Evolutionary conservation across 176 grass and related monocot species (phyloP), one percentile per base, ranked within the genome.

Genomic region (Triticum dicoccoides): DNA sequence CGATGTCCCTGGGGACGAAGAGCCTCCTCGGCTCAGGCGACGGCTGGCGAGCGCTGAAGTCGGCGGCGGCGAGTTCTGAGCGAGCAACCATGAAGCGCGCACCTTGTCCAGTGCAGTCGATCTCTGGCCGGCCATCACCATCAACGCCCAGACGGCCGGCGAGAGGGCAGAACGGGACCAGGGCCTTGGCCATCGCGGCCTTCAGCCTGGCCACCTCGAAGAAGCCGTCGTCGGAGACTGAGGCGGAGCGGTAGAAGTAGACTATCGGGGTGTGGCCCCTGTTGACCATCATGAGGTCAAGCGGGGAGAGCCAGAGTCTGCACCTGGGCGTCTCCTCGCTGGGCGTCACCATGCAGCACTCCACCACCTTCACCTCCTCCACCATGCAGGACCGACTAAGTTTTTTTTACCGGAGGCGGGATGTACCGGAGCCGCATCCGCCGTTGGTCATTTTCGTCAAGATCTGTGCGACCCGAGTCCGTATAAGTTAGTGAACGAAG

Each of bases 91-190:
- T 35, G 33, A 91, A 88, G 39, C 42, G 65, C 15, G 76, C 82
- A 8, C 54, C 54, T 8, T 21, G 54, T 2, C 54, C 18, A 3
- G 54, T 8, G 54, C 54, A 58, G 54, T 58, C 18, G 18, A 58
- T 58, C 54, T 58, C 54, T 21, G 54, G 54, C 54, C 54, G 54
- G 54, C 54, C 54, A 7, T 58, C 18, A 8, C 54, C 18, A 58
- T 58, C 54, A 3, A 58, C 54, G 18, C 54, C 54, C 6, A 58
- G 18, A 58, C 54, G 54, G 18, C 54, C 54, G 6, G 54, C 54
- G 18, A 58, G 18, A 18, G 85, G 89, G 33, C 88, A 88, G 85
- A 91, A 91, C 13, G 78, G 29, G 54, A 91, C 89, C 10, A 91
- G 61, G 5, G 74, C 81, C 47, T 81, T 85, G 17, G 85, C 85